These are phyloP conservation scores for Prunus davidiana DNA, from an alignment of 306 rosid species.

Conservation along the genomic window DNA sequence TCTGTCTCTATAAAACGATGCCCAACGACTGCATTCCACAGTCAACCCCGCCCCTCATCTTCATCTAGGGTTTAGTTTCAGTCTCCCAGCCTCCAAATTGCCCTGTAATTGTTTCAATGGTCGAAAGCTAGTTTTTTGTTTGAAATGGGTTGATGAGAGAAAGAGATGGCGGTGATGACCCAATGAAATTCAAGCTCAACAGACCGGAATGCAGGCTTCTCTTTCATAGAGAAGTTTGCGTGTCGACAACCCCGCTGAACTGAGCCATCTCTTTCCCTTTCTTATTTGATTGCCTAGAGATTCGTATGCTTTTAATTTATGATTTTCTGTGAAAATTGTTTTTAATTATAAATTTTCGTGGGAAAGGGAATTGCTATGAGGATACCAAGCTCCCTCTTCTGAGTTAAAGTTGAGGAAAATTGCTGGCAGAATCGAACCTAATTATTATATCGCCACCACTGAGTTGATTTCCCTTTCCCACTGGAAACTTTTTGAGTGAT, in stretches of 20 bases:
- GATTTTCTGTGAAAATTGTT: not conserved
- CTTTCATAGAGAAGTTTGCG: slow-evolving; percentile 49
- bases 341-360: slow-evolving; percentile 2
- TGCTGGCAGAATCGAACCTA: slow-evolving; percentile 86
- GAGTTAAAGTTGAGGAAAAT: slow-evolving; percentile 51
- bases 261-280: slow-evolving; percentile 55
- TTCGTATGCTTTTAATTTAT: not conserved
- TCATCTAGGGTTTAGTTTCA: not conserved
- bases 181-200: slow-evolving; percentile 93
- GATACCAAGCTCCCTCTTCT: slow-evolving; percentile 84
- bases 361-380: slow-evolving; percentile 43
- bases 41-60: not conserved
- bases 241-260: slow-evolving; percentile 92
- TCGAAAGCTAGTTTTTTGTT: not conserved
- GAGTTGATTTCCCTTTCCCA: slow-evolving; percentile 37
- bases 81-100: no score
- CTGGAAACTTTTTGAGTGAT: no score
- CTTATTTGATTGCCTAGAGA: not conserved
- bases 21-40: not conserved
- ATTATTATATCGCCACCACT: slow-evolving; percentile 43
- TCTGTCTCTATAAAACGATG: not conserved
- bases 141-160: not conserved
- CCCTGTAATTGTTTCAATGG: not conserved
- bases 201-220: slow-evolving; percentile 88
- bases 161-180: slow-evolving; percentile 39